A percentile compares a stretch with the other conserved stretches of the same genome.
Conservation (phyloP, 2,329 filamentous ascomycete genomes). For the Claviceps fusiformis region DNA sequence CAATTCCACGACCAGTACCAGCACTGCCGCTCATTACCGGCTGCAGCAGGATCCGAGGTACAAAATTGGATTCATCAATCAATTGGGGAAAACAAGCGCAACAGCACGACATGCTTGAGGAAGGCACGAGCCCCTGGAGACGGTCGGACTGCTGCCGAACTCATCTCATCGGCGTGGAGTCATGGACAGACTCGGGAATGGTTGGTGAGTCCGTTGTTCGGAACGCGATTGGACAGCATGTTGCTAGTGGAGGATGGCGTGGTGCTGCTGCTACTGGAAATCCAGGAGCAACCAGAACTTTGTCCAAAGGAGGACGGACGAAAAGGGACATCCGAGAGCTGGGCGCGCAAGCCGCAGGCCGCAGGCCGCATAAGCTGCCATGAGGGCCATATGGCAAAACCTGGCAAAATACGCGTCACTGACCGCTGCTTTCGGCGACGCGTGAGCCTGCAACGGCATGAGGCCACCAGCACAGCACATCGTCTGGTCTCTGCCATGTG, state of each 20-base stretch:
- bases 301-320: neutral
- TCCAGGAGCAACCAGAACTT: neutral
- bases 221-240: neutral
- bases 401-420: neutral
- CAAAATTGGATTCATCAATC: no score
- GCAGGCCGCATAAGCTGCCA: neutral
- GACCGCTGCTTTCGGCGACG: neutral
- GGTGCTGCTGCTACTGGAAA: neutral
- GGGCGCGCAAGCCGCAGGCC: neutral
- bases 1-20: no score
- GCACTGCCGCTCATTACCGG: no score
- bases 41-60: no score
- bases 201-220: neutral
- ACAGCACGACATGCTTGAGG: no score
- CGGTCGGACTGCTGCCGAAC: neutral
- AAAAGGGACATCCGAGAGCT: neutral
- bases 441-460: neutral
- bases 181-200: neutral
- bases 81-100: no score
- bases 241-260: neutral
- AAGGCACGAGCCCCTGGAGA: neutral
- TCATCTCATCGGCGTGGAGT: no score
- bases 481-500: neutral
- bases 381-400: neutral
- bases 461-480: neutral